Evolutionary conservation across 371 early-diverging fungal species (phyloP).

Genomic region (Mucor mucedo): DNA sequence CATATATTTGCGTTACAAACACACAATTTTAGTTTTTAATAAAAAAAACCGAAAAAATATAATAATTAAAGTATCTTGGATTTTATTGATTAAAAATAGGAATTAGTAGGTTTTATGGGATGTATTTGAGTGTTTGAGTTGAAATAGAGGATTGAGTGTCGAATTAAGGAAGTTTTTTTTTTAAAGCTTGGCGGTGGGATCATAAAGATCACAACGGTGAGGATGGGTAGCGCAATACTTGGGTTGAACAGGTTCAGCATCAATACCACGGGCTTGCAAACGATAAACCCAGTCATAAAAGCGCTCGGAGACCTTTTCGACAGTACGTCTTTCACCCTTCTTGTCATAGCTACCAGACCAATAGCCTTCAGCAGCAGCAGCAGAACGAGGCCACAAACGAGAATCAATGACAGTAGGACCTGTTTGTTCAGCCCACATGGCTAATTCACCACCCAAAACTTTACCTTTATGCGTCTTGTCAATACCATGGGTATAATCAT

Average conservation of each 20-base stretch:
- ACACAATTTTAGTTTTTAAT: no score
- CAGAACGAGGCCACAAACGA: conserved; percentile 75
- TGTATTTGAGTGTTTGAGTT: no score
- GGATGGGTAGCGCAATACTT: conserved; percentile 75
- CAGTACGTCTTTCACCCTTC: conserved; percentile 46
- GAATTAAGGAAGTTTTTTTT: background rate
- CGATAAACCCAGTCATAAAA: conserved; percentile 55
- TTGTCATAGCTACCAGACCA: conserved; percentile 76
- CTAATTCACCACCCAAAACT: conserved; percentile 57
- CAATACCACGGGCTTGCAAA: conserved; percentile 69
- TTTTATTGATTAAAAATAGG: no score
- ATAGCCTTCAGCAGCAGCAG: conserved; percentile 74
- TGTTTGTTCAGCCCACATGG: conserved; percentile 77
- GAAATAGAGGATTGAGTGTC: background rate
- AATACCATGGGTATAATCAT: conserved; percentile 66
- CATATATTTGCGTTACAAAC: no score
- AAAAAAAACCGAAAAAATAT: no score
- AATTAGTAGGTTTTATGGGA: no score
- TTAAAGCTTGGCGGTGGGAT: conserved; percentile 3
- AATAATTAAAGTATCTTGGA: no score
- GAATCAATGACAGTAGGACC: conserved; percentile 66
- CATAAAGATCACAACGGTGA: conserved; percentile 50
- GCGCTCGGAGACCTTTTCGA: conserved; percentile 37
- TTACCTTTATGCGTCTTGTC: conserved; percentile 51
- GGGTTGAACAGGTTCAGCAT: conserved; percentile 71